Evolutionary conservation across 306 rosid species (phyloP).

Genomic region (Nissolia schottii): DNA sequence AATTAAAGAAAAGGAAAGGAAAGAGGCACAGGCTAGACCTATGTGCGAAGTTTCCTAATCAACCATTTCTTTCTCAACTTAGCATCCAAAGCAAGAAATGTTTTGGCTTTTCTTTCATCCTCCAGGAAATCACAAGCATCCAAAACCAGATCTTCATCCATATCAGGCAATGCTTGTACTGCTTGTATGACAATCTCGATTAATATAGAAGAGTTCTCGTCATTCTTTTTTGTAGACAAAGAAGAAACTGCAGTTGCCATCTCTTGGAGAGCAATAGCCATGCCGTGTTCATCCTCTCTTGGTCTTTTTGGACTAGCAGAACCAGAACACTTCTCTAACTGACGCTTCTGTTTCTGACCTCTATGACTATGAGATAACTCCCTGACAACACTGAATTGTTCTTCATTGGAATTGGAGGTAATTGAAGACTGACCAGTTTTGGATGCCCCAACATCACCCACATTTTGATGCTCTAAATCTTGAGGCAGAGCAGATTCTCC

Average conservation of each 20-base stretch:
- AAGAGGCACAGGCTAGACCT: conserved; percentile 23
- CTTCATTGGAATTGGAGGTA: conserved; percentile 39
- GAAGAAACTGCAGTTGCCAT: conserved; percentile 61
- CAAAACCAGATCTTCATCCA: conserved; percentile 77
- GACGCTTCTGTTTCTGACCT: conserved; percentile 46
- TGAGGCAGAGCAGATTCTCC: conserved; percentile 38
- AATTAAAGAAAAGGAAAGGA: neutral
- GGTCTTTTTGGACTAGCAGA: conserved; percentile 35
- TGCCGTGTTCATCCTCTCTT: conserved; percentile 43
- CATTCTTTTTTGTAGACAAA: conserved; percentile 40
- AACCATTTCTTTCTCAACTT: conserved; percentile 70
- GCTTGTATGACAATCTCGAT: conserved; percentile 60
- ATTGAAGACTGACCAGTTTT: conserved; percentile 38
- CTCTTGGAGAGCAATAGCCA: conserved; percentile 54
- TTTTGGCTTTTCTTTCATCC: conserved; percentile 75
- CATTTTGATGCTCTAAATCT: conserved; percentile 39
- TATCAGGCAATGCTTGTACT: conserved; percentile 70
- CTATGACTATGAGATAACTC: conserved; percentile 27
- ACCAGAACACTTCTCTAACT: conserved; percentile 34
- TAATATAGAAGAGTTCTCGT: conserved; percentile 33
- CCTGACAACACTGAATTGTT: conserved; percentile 19
- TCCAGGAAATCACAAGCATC: conserved; percentile 78
- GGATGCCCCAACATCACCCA: conserved; percentile 22
- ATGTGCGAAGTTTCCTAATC: conserved; percentile 59
- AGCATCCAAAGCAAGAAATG: conserved; percentile 60